A percentile compares a stretch with the other conserved stretches of the same genome.
Evolutionary conservation across 2,329 filamentous ascomycete genomes (phyloP).

Genomic region (Sporothrix variecibatus): DNA sequence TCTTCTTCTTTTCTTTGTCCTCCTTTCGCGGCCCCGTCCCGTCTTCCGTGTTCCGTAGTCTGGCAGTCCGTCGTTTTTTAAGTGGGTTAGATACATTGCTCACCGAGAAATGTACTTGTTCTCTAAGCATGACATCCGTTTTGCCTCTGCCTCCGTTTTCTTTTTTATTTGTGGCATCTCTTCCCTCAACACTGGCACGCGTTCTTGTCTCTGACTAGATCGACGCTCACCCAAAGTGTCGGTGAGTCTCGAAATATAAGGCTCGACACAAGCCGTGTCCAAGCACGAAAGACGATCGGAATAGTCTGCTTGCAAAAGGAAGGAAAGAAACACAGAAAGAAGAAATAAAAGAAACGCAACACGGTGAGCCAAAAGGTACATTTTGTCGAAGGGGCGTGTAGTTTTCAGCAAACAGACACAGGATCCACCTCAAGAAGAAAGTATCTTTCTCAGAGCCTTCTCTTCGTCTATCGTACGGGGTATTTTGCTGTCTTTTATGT

Average conservation of each 20-base stretch:
- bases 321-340: background rate
- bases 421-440: background rate
- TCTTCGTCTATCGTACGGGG: background rate
- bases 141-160: conserved; percentile 1
- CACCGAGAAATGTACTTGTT: background rate
- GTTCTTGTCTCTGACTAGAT: conserved; percentile 18
- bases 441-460: conserved; percentile 14
- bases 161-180: background rate
- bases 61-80: conserved; percentile 13
- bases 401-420: background rate
- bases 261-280: background rate
- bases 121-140: background rate
- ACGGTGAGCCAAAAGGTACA: background rate
- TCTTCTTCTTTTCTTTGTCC: background rate
- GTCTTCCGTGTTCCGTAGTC: conserved; percentile 21
- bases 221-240: conserved; percentile 21
- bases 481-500: background rate
- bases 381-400: background rate
- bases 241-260: conserved; percentile 14
- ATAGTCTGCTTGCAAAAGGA: background rate
- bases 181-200: conserved; percentile 4
- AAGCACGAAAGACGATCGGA: background rate
- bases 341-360: background rate
- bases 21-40: conserved; percentile 21
- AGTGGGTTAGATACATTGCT: background rate